Conservation (phyloP, 108 stramenopile species). For the Stephanodiscus minutulus region DNA sequence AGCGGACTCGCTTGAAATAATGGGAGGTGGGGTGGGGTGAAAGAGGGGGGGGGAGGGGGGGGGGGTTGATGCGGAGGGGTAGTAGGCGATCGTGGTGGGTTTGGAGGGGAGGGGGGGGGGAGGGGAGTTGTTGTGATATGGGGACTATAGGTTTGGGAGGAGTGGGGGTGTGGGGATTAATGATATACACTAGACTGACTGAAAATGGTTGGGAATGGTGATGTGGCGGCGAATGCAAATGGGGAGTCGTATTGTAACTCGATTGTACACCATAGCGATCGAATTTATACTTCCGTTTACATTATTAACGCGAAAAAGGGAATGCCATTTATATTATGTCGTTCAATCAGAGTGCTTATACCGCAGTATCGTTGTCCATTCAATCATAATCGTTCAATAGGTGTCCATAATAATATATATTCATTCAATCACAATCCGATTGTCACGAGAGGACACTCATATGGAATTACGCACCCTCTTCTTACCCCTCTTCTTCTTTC, state of each 20-base stretch:
- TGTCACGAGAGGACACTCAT: neutral
- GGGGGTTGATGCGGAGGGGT: constrained; percentile 2
- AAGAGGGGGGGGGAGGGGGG: neutral
- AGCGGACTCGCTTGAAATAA: constrained; percentile 41
- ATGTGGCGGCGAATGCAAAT: too few relatives aligned
- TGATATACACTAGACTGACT: neutral
- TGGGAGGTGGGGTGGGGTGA: neutral
- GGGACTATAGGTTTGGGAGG: too few relatives aligned
- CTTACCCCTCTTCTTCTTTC: constrained; percentile 4
- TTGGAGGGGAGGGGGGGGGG: neutral
- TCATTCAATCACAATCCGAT: neutral
- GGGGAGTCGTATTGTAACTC: too few relatives aligned
- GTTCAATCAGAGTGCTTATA: neutral
- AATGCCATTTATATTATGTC: too few relatives aligned
- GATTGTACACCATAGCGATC: too few relatives aligned
- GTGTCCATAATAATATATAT: too few relatives aligned
- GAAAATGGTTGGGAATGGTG: neutral
- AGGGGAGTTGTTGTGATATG: neutral
- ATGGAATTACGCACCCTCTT: neutral
- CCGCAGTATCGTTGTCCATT: too few relatives aligned
- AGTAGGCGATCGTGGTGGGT: neutral
- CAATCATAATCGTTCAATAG: too few relatives aligned
- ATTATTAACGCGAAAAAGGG: too few relatives aligned
- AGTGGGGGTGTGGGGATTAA: too few relatives aligned
- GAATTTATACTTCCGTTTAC: neutral